Evolutionary conservation across 352 stramenopile species (phyloP), one percentile per base, ranked within the genome.

Genomic region (Globisporangium paroecandrum): DNA sequence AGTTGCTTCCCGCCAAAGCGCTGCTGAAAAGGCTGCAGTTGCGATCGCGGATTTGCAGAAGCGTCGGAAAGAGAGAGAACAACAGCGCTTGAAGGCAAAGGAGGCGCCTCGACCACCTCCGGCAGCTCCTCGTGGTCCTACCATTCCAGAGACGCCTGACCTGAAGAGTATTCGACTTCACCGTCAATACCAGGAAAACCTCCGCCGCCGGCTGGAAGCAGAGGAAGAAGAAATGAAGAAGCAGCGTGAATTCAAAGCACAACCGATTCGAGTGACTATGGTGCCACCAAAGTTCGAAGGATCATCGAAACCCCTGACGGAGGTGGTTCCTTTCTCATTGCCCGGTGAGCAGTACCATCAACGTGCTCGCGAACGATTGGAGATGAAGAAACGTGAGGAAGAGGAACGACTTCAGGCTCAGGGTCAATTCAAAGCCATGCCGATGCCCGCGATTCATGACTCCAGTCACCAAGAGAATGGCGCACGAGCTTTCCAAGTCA

Each of bases 101-200:
- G 72, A 78, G 32, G 72, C 64, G 25, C 10, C 24, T 61, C 77
- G 13, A 49, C 25, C 51, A 59, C 32, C 51, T 59, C 18, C 79
- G 68, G 25, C 36, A 20, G 60, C 58, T 6, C 71, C 70, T 41
- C 76, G 65, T 25, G 72, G 81, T 1, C 85, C 83, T 34, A 73
- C 85, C 20, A 73, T 94, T 25, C 79, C 85, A 8, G 85, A 94
- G 67, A 91, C 85, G 2, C 85, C 85, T 34, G 82, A 83, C 22
- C 68, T 94, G 2, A 89, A 89, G 59, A 89, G 85, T 32, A 79
- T 94, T 15, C 76, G 89, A 22, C 82, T 80, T 13, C 85, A 94
- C 58, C 79, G 80, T 2, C 75, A 88, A 66, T 94, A 90, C 36
- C 85, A 92, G 41, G 79, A 89, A 47, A 83, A 90, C 18, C 77